These are phyloP conservation scores for Trametes meyenii DNA, from an alignment of 768 basidiomycete genomes.

Conservation along the genomic window DNA sequence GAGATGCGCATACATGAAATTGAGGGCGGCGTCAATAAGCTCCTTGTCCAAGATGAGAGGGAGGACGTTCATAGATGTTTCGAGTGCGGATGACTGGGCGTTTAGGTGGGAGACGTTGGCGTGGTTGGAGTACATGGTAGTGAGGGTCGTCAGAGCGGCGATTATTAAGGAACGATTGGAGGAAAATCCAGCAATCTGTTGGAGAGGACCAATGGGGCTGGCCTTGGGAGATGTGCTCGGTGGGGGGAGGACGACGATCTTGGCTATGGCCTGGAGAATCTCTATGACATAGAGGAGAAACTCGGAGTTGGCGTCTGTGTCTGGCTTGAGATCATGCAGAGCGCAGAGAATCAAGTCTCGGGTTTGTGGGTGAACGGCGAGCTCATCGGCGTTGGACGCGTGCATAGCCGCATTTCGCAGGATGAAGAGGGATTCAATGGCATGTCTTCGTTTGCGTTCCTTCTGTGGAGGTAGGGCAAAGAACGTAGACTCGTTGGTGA, in stretches of 20 bases:
- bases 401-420: constrained; percentile 84
- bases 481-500: constrained; percentile 45
- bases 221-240: constrained; percentile 34
- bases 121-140: constrained; percentile 62
- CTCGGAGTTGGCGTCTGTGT: constrained; percentile 70
- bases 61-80: constrained; percentile 68
- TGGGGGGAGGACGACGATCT: constrained; percentile 44
- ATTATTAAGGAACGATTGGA: constrained; percentile 79
- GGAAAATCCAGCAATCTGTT: constrained; percentile 56
- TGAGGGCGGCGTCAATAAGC: constrained; percentile 71
- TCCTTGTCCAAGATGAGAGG: constrained; percentile 71
- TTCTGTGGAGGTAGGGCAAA: constrained; percentile 59
- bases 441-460: constrained; percentile 65
- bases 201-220: constrained; percentile 60
- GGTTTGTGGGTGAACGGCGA: constrained; percentile 61
- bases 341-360: constrained; percentile 67
- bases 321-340: constrained; percentile 60
- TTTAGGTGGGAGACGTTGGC: constrained; percentile 57
- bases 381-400: constrained; percentile 64
- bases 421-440: constrained; percentile 83
- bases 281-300: constrained; percentile 74
- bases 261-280: constrained; percentile 64
- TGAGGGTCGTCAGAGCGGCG: constrained; percentile 60
- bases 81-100: constrained; percentile 59
- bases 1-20: constrained; percentile 75